phyloP scores from a whole-genome alignment of 495 filamentous ascomycete genomes.

The Corynascus novoguineensis region DNA sequence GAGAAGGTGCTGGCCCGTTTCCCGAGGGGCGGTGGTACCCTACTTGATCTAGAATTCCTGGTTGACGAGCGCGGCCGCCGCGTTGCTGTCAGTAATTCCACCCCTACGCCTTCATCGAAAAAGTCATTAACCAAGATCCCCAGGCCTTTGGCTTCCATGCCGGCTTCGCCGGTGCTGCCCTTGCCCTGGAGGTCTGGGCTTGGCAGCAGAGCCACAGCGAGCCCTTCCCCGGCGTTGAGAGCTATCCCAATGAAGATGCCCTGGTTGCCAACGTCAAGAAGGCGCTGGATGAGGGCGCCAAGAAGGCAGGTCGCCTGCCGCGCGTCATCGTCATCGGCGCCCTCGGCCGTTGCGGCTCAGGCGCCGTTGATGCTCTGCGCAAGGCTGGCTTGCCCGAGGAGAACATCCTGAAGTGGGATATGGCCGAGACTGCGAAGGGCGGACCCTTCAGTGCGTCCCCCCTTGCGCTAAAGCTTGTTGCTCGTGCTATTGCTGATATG shows the following conservation, averaged over 20 bases:
- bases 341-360: constrained; percentile 79
- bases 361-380: constrained; percentile 73
- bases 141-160: constrained; percentile 63
- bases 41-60: constrained; percentile 92
- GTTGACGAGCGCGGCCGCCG: constrained; percentile 69
- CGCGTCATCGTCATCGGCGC: constrained; percentile 59
- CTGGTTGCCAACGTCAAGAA: constrained; percentile 70
- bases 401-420: constrained; percentile 85
- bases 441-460: constrained; percentile 64
- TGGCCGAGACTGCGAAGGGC: constrained; percentile 77
- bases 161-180: constrained; percentile 73
- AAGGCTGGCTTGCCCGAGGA: constrained; percentile 68
- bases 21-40: constrained; percentile 71
- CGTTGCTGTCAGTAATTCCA: constrained; percentile 55
- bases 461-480: neutral
- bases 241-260: constrained; percentile 70
- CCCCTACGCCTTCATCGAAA: neutral
- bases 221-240: constrained; percentile 60
- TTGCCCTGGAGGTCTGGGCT: constrained; percentile 84
- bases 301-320: constrained; percentile 52
- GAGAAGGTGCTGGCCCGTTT: constrained; percentile 75
- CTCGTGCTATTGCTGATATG: neutral
- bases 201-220: constrained; percentile 71
- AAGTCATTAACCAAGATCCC: neutral
- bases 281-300: constrained; percentile 64